These are phyloP conservation scores for Coniferiporia weirii DNA, from an alignment of 1,284 basidiomycete genomes.

Conservation along the genomic window DNA sequence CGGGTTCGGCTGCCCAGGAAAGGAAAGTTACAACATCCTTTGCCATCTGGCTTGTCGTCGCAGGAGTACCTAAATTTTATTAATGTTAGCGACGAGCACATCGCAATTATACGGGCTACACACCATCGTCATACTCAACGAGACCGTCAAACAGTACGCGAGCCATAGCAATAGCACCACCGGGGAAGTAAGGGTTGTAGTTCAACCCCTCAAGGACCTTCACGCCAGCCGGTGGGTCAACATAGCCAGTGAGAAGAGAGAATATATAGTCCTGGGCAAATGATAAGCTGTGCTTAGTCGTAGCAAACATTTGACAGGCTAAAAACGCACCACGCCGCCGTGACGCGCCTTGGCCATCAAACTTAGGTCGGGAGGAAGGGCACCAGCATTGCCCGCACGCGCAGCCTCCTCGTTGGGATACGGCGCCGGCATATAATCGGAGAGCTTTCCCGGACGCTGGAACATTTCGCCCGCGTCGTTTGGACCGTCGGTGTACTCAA, in stretches of 20 bases:
- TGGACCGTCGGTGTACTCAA: conserved; percentile 97
- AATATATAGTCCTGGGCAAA: conserved; percentile 87
- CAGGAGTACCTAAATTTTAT: conserved; percentile 73
- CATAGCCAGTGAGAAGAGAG: conserved; percentile 94
- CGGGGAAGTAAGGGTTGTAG: conserved; percentile 98
- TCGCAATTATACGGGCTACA: conserved; percentile 22
- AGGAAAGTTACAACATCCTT: conserved; percentile 98
- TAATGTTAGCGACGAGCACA: conserved; percentile 7
- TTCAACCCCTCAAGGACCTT: conserved; percentile 96
- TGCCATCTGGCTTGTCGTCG: conserved; percentile 98
- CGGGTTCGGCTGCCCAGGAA: conserved; percentile 93
- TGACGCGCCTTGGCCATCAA: conserved; percentile 99
- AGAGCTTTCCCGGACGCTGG: conserved; percentile 93
- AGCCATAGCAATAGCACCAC: conserved; percentile 97
- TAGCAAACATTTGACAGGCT: background rate
- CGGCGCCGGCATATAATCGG: conserved; percentile 94
- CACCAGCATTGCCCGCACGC: conserved; percentile 90
- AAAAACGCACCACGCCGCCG: conserved; percentile 76
- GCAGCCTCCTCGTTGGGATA: conserved; percentile 99
- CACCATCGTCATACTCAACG: conserved; percentile 92
- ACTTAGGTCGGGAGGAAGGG: conserved; percentile 94
- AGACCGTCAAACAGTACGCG: conserved; percentile 93
- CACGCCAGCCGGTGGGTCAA: conserved; percentile 95
- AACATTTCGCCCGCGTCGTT: conserved; percentile 98
- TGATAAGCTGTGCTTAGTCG: background rate